Evolutionary conservation across 352 stramenopile genomes (phyloP).

Genomic region (Phytopythium kandeliae): DNA sequence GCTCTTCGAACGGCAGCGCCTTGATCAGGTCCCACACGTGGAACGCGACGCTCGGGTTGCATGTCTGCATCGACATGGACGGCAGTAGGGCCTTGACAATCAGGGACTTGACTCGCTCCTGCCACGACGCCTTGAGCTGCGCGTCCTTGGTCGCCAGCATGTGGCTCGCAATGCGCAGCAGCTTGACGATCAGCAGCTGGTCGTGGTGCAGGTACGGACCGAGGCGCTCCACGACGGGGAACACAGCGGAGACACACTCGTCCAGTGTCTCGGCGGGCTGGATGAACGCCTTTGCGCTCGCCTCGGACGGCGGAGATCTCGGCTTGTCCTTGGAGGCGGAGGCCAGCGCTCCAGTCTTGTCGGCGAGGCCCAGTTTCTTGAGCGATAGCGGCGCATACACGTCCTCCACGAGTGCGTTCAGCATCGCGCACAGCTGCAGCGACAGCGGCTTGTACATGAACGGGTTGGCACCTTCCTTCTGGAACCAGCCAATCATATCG

Average conservation of each 20-base stretch:
- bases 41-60: conserved; percentile 69
- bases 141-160: conserved; percentile 38
- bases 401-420: conserved; percentile 54
- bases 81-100: conserved; percentile 68
- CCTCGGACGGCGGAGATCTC: neutral
- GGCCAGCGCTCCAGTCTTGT: neutral
- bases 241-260: conserved; percentile 43
- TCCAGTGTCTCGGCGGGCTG: conserved; percentile 10
- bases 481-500: conserved; percentile 80
- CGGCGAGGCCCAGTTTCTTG: conserved; percentile 38
- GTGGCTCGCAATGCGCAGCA: conserved; percentile 59
- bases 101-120: conserved; percentile 39
- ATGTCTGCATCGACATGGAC: conserved; percentile 64
- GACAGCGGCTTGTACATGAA: conserved; percentile 57
- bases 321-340: neutral
- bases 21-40: conserved; percentile 85
- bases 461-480: conserved; percentile 53
- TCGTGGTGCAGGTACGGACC: conserved; percentile 63
- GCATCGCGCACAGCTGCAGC: conserved; percentile 54
- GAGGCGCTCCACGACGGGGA: conserved; percentile 59
- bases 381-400: conserved; percentile 58
- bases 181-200: conserved; percentile 64
- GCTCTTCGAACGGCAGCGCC: conserved; percentile 63
- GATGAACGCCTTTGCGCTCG: neutral
- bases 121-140: conserved; percentile 8